A percentile compares a stretch with the other conserved stretches of the same genome.
phyloP scores from a whole-genome alignment of 495 filamentous ascomycete genomes.

The Glarea lozoyensis region DNA sequence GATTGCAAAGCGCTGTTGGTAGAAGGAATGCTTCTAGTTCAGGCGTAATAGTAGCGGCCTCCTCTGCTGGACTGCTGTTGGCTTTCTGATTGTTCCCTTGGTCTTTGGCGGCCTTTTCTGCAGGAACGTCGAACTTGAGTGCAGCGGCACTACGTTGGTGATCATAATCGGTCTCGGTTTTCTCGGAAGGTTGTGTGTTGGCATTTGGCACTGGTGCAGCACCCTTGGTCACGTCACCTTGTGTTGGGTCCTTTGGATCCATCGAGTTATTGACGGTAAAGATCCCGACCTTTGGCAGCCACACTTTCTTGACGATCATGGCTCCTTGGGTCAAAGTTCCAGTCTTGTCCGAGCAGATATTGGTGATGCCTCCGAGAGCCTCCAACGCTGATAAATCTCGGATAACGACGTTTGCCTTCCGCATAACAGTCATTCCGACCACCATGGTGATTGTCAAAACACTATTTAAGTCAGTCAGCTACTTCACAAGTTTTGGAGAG shows the following conservation, averaged over 20 bases:
- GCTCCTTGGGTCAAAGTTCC: slow-evolving; percentile 73
- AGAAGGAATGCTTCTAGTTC: slow-evolving; percentile 56
- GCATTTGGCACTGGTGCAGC: slow-evolving; percentile 4
- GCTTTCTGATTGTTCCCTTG: slow-evolving; percentile 19
- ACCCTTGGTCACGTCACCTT: slow-evolving; percentile 41
- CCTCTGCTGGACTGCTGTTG: slow-evolving; percentile 16
- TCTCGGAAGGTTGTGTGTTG: slow-evolving; percentile 1
- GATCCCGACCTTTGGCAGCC: slow-evolving; percentile 55
- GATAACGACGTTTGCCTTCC: slow-evolving; percentile 66
- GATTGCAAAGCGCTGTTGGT: slow-evolving; percentile 69
- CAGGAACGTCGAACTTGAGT: slow-evolving; percentile 45
- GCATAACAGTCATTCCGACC: slow-evolving; percentile 69
- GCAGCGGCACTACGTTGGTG: slow-evolving; percentile 40
- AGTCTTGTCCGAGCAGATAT: slow-evolving; percentile 86
- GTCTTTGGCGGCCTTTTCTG: slow-evolving; percentile 27
- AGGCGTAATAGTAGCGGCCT: slow-evolving; percentile 20
- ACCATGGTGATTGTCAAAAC: slow-evolving; percentile 70
- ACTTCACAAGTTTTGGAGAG: neutral
- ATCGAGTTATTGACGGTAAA: slow-evolving; percentile 50
- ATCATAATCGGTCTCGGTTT: slow-evolving; percentile 35
- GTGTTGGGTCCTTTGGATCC: slow-evolving; percentile 49
- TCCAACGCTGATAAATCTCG: slow-evolving; percentile 71
- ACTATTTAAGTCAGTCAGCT: slow-evolving; percentile 15
- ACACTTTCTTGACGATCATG: slow-evolving; percentile 72
- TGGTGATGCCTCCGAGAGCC: slow-evolving; percentile 75